Evolutionary conservation across 179 eudicot genomes (phyloP).

Genomic region (Actinidia arguta): DNA sequence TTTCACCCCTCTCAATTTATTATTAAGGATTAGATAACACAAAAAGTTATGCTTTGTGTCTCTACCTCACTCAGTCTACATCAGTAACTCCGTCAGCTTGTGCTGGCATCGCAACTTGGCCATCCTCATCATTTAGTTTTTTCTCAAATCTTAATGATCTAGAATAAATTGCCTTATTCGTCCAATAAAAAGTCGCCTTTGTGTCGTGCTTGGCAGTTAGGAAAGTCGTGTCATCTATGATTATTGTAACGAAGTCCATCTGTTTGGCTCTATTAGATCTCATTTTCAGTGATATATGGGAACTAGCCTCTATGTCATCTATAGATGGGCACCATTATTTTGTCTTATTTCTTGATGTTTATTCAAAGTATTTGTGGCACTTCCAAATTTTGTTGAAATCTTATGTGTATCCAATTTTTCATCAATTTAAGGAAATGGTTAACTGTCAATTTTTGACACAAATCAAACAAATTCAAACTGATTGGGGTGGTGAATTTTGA

Average conservation of each 20-base stretch:
- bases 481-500: not conserved
- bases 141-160: no score
- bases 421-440: not conserved
- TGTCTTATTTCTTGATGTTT: not conserved
- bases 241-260: not conserved
- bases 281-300: not conserved
- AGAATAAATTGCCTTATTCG: not conserved
- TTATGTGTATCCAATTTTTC: not conserved
- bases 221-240: not conserved
- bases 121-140: no score
- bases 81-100: no score
- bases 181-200: no score
- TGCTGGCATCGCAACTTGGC: no score
- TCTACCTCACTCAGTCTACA: not conserved
- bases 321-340: not conserved
- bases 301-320: not conserved
- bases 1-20: not conserved
- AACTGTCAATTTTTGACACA: not conserved
- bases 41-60: not conserved
- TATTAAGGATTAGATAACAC: not conserved
- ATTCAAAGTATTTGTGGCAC: not conserved
- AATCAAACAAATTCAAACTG: not conserved
- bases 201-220: constrained; percentile 5
- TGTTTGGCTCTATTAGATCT: not conserved
- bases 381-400: not conserved